Evolutionary conservation across 139 green algal genomes (phyloP).

Genomic region (Bryopsis sp.): DNA sequence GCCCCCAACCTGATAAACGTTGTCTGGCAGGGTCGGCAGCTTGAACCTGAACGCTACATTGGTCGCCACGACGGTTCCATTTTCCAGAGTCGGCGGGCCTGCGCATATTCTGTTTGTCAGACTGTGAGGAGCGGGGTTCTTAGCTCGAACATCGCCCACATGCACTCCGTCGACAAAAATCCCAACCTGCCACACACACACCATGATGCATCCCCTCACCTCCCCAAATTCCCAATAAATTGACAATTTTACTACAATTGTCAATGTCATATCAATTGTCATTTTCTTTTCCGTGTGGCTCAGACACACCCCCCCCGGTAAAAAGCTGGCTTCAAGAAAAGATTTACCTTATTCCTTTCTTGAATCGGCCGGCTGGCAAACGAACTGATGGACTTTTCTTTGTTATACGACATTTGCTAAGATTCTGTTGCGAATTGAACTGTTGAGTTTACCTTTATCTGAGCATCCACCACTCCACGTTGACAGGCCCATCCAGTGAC

Average conservation of each 20-base stretch:
- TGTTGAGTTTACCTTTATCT: background rate
- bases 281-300: no score
- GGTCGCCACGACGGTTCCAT: background rate
- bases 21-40: background rate
- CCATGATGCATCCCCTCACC: background rate
- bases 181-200: background rate
- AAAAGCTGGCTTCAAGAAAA: no score
- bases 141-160: background rate
- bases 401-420: no score
- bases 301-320: no score
- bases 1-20: slow-evolving; percentile 3
- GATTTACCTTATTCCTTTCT: no score
- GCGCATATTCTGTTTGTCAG: slow-evolving; percentile 6
- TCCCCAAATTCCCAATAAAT: no score
- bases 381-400: no score
- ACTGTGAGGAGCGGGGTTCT: background rate
- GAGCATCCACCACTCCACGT: background rate
- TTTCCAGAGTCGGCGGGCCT: background rate
- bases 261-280: no score
- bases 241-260: no score
- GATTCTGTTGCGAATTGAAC: no score
- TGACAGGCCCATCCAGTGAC: background rate
- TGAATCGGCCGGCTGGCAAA: no score
- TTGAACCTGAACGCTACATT: slow-evolving; percentile 17
- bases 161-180: slow-evolving; percentile 6